These are phyloP conservation scores for Hsuehochloa calcarea DNA, from an alignment of 176 grass and related monocot species.

Conservation along the genomic window DNA sequence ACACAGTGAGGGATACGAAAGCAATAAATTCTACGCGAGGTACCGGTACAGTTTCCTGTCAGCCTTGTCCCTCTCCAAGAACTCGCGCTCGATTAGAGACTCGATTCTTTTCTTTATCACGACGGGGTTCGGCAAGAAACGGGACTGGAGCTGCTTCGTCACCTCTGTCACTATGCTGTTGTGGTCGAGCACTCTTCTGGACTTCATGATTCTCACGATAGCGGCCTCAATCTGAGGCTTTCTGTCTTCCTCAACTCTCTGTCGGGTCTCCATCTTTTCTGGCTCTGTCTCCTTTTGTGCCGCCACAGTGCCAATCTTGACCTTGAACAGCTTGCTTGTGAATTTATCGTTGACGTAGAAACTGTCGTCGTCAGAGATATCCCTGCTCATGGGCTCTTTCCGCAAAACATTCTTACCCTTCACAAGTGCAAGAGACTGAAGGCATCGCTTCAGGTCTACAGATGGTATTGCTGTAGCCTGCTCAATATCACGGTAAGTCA, in stretches of 20 bases:
- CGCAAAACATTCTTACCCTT: conserved; percentile 83
- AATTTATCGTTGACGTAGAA: conserved; percentile 81
- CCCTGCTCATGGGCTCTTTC: conserved; percentile 89
- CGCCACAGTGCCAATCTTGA: conserved; percentile 72
- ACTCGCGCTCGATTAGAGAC: conserved; percentile 75
- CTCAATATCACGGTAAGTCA: conserved; percentile 73
- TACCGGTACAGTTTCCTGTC: conserved; percentile 86
- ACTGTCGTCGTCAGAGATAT: conserved; percentile 70
- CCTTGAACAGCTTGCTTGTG: conserved; percentile 79
- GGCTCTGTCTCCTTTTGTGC: conserved; percentile 72
- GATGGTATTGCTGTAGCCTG: conserved; percentile 63
- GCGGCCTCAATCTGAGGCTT: conserved; percentile 69
- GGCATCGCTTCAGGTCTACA: conserved; percentile 69
- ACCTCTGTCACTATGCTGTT: conserved; percentile 69
- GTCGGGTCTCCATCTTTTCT: conserved; percentile 75
- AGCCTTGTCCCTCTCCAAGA: conserved; percentile 73
- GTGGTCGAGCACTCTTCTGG: conserved; percentile 58
- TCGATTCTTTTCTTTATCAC: conserved; percentile 86
- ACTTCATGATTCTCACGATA: conserved; percentile 76
- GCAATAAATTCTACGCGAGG: conserved; percentile 37
- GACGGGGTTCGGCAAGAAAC: conserved; percentile 78
- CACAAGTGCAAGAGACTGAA: conserved; percentile 76
- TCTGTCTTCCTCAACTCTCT: conserved; percentile 70
- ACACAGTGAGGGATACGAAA: background rate
- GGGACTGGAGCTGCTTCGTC: conserved; percentile 62